phyloP scores from a whole-genome alignment of 305 asterid genomes.

The Rubia peregrina region DNA sequence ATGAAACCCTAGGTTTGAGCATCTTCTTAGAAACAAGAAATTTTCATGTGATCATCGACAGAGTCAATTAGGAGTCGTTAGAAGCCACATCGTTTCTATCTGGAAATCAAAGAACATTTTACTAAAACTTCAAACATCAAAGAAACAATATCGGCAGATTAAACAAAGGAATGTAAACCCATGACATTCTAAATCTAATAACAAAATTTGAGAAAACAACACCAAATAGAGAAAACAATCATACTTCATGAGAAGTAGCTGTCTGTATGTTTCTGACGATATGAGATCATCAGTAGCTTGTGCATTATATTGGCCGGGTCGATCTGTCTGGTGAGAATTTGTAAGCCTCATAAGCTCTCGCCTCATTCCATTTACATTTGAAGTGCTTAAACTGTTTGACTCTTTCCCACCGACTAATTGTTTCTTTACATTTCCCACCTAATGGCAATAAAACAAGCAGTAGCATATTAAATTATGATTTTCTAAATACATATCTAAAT shows the following conservation, averaged over 20 bases:
- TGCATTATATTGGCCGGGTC: constrained; percentile 39
- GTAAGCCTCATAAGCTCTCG: constrained; percentile 91
- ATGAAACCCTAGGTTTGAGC: background rate
- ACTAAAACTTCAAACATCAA: background rate
- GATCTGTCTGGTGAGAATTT: constrained; percentile 48
- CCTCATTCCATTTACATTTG: constrained; percentile 62
- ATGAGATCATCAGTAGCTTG: constrained; percentile 67
- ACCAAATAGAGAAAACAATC: background rate
- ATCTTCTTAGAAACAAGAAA: background rate
- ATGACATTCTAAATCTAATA: background rate
- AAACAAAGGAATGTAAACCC: background rate
- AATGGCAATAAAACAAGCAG: constrained; percentile 17
- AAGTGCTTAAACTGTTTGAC: constrained; percentile 55
- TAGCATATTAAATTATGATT: background rate
- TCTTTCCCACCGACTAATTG: constrained; percentile 48
- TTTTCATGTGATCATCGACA: background rate
- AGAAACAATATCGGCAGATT: background rate
- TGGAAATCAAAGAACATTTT: background rate
- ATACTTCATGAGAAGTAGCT: constrained; percentile 80
- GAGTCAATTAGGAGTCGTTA: background rate
- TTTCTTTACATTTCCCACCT: constrained; percentile 78
- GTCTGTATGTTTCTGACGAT: constrained; percentile 87
- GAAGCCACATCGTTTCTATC: background rate
- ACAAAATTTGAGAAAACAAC: background rate
- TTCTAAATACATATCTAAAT: background rate